Conservation (phyloP, 139 green algal species). For the Volvox africanus region DNA sequence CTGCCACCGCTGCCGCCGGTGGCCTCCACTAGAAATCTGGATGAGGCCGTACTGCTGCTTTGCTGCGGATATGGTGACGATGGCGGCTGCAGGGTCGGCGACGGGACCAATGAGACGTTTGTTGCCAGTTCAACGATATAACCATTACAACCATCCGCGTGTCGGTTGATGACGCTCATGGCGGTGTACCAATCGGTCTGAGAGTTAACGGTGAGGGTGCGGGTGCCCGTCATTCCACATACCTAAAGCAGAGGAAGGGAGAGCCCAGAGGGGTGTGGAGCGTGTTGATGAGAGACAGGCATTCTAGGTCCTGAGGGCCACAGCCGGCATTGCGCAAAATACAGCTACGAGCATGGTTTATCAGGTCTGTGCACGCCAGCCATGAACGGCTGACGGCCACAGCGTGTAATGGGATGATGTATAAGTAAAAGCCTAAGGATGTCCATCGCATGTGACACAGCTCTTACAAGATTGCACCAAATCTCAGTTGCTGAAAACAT, state of each 20-base stretch:
- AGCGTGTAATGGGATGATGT: too few relatives aligned
- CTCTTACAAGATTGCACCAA: too few relatives aligned
- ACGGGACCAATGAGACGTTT: constrained; percentile 3
- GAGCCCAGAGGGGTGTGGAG: too few relatives aligned
- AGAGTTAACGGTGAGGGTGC: neutral
- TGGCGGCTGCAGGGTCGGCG: neutral
- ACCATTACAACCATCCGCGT: neutral
- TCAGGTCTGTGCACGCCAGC: too few relatives aligned
- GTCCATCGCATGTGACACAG: too few relatives aligned
- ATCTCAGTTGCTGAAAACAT: too few relatives aligned
- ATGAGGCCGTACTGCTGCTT: neutral
- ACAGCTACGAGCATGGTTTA: too few relatives aligned
- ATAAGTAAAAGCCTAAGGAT: too few relatives aligned
- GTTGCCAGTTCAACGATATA: neutral
- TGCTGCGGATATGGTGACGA: neutral
- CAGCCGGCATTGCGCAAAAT: too few relatives aligned
- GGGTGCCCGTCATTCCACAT: neutral
- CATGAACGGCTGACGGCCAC: too few relatives aligned
- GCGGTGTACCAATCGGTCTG: neutral
- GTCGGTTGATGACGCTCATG: neutral
- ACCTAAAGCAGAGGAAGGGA: neutral
- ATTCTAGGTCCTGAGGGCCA: too few relatives aligned
- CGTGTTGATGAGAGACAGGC: too few relatives aligned
- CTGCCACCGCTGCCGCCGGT: neutral
- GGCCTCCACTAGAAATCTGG: neutral